Evolutionary conservation across 1,284 basidiomycete genomes (phyloP).

Genomic region (Irpex sp.): DNA sequence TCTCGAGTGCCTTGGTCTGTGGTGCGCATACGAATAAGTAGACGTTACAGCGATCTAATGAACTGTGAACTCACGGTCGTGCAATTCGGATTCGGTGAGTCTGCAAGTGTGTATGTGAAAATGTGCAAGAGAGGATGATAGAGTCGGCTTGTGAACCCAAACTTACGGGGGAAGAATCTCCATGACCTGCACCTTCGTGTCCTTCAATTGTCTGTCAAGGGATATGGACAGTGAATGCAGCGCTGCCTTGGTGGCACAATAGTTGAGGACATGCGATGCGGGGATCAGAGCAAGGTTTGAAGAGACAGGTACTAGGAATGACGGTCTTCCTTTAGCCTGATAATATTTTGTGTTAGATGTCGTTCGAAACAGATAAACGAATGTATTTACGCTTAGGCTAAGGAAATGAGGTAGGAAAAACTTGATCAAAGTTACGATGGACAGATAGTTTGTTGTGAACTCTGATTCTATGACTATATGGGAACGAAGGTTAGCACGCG

Average conservation of each 20-base stretch:
- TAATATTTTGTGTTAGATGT: not conserved
- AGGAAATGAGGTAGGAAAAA: conserved; percentile 56
- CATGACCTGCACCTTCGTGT: conserved; percentile 50
- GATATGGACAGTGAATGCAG: conserved; percentile 53
- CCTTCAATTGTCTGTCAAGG: conserved; percentile 43
- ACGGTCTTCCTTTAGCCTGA: conserved; percentile 39
- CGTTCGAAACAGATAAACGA: not conserved
- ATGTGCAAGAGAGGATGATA: too few species aligned
- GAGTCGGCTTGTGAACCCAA: not conserved
- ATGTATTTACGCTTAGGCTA: conserved; percentile 41
- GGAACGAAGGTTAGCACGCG: not conserved
- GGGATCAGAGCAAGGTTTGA: conserved; percentile 50
- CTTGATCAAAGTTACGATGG: conserved; percentile 46
- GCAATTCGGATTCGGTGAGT: conserved; percentile 62
- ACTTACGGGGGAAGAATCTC: conserved; percentile 59
- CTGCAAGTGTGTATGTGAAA: conserved; percentile 23
- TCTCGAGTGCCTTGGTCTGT: conserved; percentile 50
- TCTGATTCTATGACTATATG: conserved; percentile 43
- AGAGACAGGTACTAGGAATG: conserved; percentile 50
- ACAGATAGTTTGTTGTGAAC: conserved; percentile 53
- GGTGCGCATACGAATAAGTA: not conserved
- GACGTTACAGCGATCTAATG: not conserved
- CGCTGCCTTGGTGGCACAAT: conserved; percentile 61
- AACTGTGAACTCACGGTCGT: conserved; percentile 44
- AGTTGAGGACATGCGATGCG: conserved; percentile 39